Evolutionary conservation across 768 basidiomycete genomes (phyloP).

Genomic region (Trichaptum fuscoviolaceum): DNA sequence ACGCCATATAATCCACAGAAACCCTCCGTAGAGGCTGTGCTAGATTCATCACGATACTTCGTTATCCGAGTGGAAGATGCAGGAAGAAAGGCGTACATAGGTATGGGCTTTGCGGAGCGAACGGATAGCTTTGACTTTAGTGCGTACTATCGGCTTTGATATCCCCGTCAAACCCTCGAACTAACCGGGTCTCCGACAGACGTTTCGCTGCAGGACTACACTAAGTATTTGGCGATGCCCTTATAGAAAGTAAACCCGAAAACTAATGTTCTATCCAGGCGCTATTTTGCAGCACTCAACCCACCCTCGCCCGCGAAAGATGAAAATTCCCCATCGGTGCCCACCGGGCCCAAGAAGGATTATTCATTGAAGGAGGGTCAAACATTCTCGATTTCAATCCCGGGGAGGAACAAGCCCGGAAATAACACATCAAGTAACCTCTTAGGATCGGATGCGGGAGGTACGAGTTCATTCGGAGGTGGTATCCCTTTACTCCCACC

Average conservation of each 20-base stretch:
- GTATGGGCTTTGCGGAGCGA: slow-evolving; percentile 87
- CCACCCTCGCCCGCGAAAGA: slow-evolving; percentile 39
- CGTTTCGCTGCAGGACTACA: slow-evolving; percentile 81
- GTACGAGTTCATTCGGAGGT: slow-evolving; percentile 24
- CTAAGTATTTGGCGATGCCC: slow-evolving; percentile 35
- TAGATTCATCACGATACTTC: slow-evolving; percentile 94
- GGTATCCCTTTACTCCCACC: slow-evolving; percentile 74
- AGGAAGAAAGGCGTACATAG: slow-evolving; percentile 87
- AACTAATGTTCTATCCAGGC: slow-evolving; percentile 33
- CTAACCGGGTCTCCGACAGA: slow-evolving; percentile 38
- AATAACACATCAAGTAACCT: slow-evolving; percentile 31
- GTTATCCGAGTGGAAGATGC: slow-evolving; percentile 86
- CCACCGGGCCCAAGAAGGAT: slow-evolving; percentile 83
- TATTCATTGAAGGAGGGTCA: slow-evolving; percentile 93
- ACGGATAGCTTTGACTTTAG: slow-evolving; percentile 91
- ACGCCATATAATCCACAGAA: slow-evolving; percentile 74
- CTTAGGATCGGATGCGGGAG: slow-evolving; percentile 29
- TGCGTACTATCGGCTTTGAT: slow-evolving; percentile 33
- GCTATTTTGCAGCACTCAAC: slow-evolving; percentile 58
- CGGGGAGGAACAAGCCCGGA: slow-evolving; percentile 55
- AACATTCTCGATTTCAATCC: slow-evolving; percentile 88
- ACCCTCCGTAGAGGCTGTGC: slow-evolving; percentile 89
- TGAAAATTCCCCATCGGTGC: slow-evolving; percentile 58
- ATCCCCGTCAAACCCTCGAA: slow-evolving; percentile 3
- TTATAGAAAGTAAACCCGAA: slow-evolving; percentile 6